These are phyloP conservation scores for Tranzscheliella williamsii DNA, from an alignment of 1,284 basidiomycete species.

Conservation along the genomic window DNA sequence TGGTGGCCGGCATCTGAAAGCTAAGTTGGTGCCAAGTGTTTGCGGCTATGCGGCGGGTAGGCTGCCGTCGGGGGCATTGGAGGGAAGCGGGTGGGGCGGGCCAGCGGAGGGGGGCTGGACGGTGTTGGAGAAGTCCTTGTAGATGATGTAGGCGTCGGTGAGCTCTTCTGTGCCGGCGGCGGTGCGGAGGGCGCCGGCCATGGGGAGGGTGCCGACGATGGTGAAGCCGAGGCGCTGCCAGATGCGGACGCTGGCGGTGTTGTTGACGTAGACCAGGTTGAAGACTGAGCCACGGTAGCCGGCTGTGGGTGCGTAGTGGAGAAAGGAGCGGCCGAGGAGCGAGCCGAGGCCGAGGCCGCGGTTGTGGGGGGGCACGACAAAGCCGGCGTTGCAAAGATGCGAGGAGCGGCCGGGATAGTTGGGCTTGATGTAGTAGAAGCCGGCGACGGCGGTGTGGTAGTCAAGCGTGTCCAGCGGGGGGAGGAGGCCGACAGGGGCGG, in stretches of 20 bases:
- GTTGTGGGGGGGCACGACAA: conserved; percentile 74
- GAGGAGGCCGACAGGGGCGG: conserved; percentile 1
- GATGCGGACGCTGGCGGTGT: conserved; percentile 72
- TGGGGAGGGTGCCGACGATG: conserved; percentile 80
- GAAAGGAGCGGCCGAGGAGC: conserved; percentile 76
- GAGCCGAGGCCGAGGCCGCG: conserved; percentile 74
- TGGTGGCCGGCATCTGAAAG: no score
- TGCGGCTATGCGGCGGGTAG: no score
- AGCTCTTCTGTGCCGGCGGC: conserved; percentile 70
- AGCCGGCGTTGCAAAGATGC: conserved; percentile 89
- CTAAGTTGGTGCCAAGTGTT: no score
- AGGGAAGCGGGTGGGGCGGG: no score
- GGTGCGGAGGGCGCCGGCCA: conserved; percentile 75
- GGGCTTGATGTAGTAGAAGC: conserved; percentile 68
- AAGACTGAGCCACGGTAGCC: conserved; percentile 87
- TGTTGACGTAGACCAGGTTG: conserved; percentile 88
- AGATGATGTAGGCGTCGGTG: conserved; percentile 83
- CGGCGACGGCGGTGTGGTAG: conserved; percentile 65
- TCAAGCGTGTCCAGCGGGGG: conserved; percentile 9
- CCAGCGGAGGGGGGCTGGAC: conserved; percentile 4
- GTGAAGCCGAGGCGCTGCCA: conserved; percentile 86
- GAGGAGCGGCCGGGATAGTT: conserved; percentile 74
- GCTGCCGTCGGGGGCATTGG: no score
- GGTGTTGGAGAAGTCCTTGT: conserved; percentile 70
- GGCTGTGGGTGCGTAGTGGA: conserved; percentile 70